Base-by-base conservation (phyloP, 345 rosid genomes). In the Rubroshorea leprosula region DNA sequence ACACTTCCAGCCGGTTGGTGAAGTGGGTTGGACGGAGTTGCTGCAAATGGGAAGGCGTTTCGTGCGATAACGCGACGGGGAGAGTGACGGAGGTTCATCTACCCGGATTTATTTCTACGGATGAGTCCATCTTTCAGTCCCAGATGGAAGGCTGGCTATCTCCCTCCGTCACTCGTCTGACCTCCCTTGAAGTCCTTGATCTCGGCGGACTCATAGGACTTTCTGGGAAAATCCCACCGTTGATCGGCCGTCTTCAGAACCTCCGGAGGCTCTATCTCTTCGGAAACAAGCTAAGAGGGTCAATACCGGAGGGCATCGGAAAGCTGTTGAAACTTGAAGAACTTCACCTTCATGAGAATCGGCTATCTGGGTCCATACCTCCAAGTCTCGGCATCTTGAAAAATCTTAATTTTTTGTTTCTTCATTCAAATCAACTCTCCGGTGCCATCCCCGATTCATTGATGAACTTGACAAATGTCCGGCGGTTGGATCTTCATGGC, bases 21-120 rank as follows among this genome's bases (percentile, higher is more conserved):
- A 79, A 71, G 20, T 79, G 83, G 85, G 62, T 41, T 25, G 84
- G 80, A 24, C 17, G 0, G 2, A 35, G 66, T 25, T 83, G 83
- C 56, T 80, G 85, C 66, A 44, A 26, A 15, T 83, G 88, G 85
- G 76, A 73, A 64, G 88, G 85, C 27, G 54, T 80, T 62, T 49
- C 51, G 20, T 83, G 88, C 54, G 39, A 69, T 49, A 69, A 73
- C 19, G 43, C 17, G 3, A 73, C 81, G 0, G 77, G 78, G 4
- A 70, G 88, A 11, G 83, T 83, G 25, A 65, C 76, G 0, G 76
- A 64, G 71, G 55, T 83, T 58, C 69, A 24, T 43, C 81, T 83
- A 38, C 57, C 81, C 1, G 81, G 85, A 23, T 75, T 80, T 48
- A 72, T 80, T 57, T 66, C 88, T 16, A 45, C 68, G 0, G 62